Evolutionary conservation across 331 rosid species (phyloP).

Genomic region (Arachis monticola): DNA sequence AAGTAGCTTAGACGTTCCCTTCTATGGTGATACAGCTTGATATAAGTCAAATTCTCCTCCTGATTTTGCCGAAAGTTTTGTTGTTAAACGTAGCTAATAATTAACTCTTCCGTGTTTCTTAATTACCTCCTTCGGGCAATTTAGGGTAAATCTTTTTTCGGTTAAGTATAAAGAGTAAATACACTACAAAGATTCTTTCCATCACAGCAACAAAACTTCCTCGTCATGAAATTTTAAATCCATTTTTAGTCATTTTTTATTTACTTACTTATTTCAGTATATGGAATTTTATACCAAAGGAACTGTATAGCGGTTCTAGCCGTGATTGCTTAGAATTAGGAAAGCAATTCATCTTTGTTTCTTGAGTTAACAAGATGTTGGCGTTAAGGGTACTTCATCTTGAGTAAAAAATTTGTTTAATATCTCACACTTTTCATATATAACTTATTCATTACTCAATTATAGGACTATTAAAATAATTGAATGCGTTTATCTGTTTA

Average conservation of each 20-base stretch:
- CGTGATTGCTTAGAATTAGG: background rate
- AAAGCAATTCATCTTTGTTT: slow-evolving; percentile 2
- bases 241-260: slow-evolving; percentile 1
- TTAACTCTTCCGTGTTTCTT: slow-evolving; percentile 34
- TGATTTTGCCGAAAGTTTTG: slow-evolving; percentile 31
- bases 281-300: slow-evolving; percentile 9
- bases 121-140: slow-evolving; percentile 35
- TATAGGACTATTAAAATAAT: too few species aligned
- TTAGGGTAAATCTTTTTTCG: background rate
- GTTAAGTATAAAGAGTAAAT: slow-evolving; percentile 1
- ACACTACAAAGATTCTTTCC: background rate
- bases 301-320: background rate
- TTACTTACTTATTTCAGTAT: background rate
- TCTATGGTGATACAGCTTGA: slow-evolving; percentile 1
- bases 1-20: slow-evolving; percentile 38
- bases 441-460: background rate
- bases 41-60: slow-evolving; percentile 22
- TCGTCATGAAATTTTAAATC: background rate
- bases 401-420: background rate
- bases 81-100: slow-evolving; percentile 34
- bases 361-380: slow-evolving; percentile 24
- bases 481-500: too few species aligned
- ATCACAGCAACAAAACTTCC: background rate
- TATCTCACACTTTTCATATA: background rate
- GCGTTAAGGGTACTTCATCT: slow-evolving; percentile 19